Base-by-base conservation (phyloP, 2,329 filamentous ascomycete genomes). In the Thermoascus crustaceus region DNA sequence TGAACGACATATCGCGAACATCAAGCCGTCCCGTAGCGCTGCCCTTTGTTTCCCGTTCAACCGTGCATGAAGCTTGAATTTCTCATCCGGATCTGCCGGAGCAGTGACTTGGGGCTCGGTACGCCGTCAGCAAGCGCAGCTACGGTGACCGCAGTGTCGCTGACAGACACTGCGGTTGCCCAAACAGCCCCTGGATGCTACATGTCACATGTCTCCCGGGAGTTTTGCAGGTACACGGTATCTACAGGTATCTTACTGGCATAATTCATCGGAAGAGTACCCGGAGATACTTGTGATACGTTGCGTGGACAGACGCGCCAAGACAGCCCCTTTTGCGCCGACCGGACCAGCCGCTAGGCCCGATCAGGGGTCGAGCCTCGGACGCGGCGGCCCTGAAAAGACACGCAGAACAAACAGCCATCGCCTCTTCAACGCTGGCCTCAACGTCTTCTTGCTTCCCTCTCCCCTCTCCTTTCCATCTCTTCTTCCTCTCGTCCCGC, bases 271-370 rank as follows among this genome's bases (percentile, higher is more conserved):
- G 3, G 2, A 29, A 29, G 18, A 16, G 5, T 29, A 29, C 26
- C 26, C n/a, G 7, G 7, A 29, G 26, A 29, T 29, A 29, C 26
- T 4, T 29, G 1, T 6, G 4, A 14, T 4, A 8, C 16, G 13
- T 8, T 8, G 5, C 13, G 6, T 24, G 22, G 4, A 4, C 26
- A 13, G n/a, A n/a, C n/a, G n/a, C n/a, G n/a, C n/a, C n/a, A n/a
- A n/a, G n/a, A n/a, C n/a, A 29, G 7, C 26, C 26, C 26, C 14
- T 29, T 29, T 29, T 29, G 18, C 26, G n/a, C n/a, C n/a, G 7
- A 29, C 9, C 26, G 13, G 26, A 18, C 14, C 2, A 29, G 14
- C 26, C 26, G 26, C 26, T 29, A 29, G 18, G 14, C 14, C 14
- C 14, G 18, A 29, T 29, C 18, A 16, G 26, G n/a, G n/a, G n/a